phyloP scores from a whole-genome alignment of 768 basidiomycete genomes.

The Amanita subjunquillea region DNA sequence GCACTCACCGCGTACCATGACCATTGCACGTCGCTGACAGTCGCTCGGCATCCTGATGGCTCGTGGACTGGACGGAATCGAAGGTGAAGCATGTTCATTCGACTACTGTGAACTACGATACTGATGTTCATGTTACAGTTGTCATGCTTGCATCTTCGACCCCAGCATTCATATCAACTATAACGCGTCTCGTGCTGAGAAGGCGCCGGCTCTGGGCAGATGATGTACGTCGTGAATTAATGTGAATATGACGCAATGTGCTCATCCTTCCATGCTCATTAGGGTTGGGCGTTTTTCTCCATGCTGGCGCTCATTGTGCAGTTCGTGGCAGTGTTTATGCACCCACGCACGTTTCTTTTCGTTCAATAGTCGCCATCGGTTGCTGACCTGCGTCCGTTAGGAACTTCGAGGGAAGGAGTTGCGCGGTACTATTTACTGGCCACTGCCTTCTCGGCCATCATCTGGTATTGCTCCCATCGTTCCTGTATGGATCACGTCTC shows the following conservation, averaged over 20 bases:
- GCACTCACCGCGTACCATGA: too few relatives aligned
- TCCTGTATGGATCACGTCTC: background rate
- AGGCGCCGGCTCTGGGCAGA: conserved; percentile 24
- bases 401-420: conserved; percentile 8
- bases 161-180: conserved; percentile 20
- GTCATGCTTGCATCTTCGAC: conserved; percentile 22
- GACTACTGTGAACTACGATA: too few relatives aligned
- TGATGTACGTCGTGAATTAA: conserved; percentile 17
- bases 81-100: too few relatives aligned
- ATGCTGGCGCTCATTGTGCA: conserved; percentile 17
- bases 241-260: background rate
- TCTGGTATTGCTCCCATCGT: conserved; percentile 20
- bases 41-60: too few relatives aligned
- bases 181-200: conserved; percentile 21
- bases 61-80: too few relatives aligned
- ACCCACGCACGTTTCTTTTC: conserved; percentile 11
- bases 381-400: background rate
- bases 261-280: background rate
- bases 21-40: too few relatives aligned
- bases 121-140: conserved; percentile 11
- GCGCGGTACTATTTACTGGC: conserved; percentile 26
- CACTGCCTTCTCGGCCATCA: conserved; percentile 24
- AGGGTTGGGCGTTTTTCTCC: conserved; percentile 22
- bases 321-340: conserved; percentile 19
- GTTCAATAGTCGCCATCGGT: background rate